A percentile compares a stretch with the other conserved stretches of the same genome.
These are phyloP conservation scores for Penicillium sp. DNA, from an alignment of 2,329 filamentous ascomycete species.

Conservation along the genomic window DNA sequence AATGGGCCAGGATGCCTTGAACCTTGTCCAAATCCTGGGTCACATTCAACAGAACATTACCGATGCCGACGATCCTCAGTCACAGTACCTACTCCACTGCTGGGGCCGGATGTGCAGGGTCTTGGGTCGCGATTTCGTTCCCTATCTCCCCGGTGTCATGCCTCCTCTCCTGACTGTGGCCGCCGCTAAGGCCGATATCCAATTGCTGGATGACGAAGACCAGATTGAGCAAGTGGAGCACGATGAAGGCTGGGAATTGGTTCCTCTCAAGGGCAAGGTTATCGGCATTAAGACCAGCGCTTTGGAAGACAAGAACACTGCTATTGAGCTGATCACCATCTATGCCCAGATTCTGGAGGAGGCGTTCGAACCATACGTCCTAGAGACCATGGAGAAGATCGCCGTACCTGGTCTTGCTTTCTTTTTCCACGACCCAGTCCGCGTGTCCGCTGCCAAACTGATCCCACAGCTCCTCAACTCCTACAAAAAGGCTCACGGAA, in stretches of 20 bases:
- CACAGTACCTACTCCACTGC: constrained; percentile 95
- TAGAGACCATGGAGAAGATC: constrained; percentile 93
- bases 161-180: constrained; percentile 86
- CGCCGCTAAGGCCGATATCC: constrained; percentile 93
- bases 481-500: constrained; percentile 86
- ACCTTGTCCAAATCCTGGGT: constrained; percentile 78
- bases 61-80: constrained; percentile 90
- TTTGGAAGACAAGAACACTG: constrained; percentile 98
- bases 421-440: constrained; percentile 98
- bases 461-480: constrained; percentile 89
- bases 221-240: constrained; percentile 88
- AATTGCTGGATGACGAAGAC: constrained; percentile 90
- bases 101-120: constrained; percentile 99
- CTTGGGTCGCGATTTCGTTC: constrained; percentile 80
- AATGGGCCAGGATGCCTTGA: constrained; percentile 80
- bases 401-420: constrained; percentile 89
- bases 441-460: constrained; percentile 89
- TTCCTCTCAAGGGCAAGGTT: constrained; percentile 94
- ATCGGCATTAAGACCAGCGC: constrained; percentile 97
- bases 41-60: constrained; percentile 80
- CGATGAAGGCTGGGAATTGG: constrained; percentile 95
- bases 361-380: constrained; percentile 84
- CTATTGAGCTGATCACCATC: constrained; percentile 95
- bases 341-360: constrained; percentile 95
- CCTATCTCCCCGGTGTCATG: constrained; percentile 89